Percentiles rank a stretch among this genome's conserved stretches.
Conservation (phyloP, 805 yeast species). For the Naumovozyma baii region DNA sequence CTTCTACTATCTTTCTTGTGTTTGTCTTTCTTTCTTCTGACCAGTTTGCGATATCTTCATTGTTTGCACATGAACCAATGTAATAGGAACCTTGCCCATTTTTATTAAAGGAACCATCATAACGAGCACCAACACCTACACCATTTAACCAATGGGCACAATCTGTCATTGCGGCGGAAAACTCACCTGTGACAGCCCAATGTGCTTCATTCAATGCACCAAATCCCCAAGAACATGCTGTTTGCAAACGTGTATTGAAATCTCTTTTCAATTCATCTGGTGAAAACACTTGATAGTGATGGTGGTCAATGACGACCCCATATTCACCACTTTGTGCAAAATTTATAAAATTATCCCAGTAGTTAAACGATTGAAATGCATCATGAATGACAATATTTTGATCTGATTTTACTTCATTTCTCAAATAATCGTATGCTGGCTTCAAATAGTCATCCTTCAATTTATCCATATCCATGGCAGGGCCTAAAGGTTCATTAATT, state of each 20-base stretch:
- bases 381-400: constrained; percentile 69
- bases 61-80: constrained; percentile 54
- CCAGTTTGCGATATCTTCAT: constrained; percentile 46
- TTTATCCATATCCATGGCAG: constrained; percentile 47
- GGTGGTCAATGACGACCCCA: constrained; percentile 78
- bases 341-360: constrained; percentile 53
- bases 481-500: constrained; percentile 83
- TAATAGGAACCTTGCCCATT: constrained; percentile 19
- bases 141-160: constrained; percentile 88
- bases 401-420: constrained; percentile 40
- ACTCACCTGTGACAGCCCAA: constrained; percentile 79
- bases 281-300: constrained; percentile 80
- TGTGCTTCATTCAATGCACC: constrained; percentile 43
- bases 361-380: constrained; percentile 54
- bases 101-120: constrained; percentile 45
- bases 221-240: constrained; percentile 45
- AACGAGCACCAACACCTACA: constrained; percentile 73
- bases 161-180: constrained; percentile 87
- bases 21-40: constrained; percentile 43
- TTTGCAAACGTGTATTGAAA: constrained; percentile 51
- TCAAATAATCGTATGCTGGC: constrained; percentile 55
- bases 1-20: constrained; percentile 69
- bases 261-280: constrained; percentile 47
- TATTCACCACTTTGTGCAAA: constrained; percentile 34
- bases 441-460: constrained; percentile 46